Base-by-base conservation (phyloP, 2,329 filamentous ascomycete genomes). In the Trichoderma citrinoviride region DNA sequence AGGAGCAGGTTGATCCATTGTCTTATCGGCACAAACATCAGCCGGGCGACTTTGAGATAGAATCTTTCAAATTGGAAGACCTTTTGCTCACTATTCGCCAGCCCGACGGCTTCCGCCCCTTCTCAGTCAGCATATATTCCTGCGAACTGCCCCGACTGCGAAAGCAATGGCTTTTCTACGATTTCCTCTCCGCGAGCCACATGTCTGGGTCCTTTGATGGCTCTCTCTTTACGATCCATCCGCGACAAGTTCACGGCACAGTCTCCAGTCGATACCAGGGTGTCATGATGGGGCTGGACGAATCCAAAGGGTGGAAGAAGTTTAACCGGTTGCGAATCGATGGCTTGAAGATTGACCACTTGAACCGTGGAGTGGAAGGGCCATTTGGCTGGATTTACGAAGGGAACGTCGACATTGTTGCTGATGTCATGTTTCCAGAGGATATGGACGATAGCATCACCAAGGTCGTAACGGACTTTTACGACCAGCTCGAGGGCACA, bases 371-470 rank as follows among this genome's bases (percentile, higher is more conserved):
- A 25, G 92, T 97, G 19, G 88, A 95, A 67, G 95, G 95, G 0
- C 93, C 94, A 0, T 97, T 99, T 76, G 93, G 92, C 3, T 99
- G 95, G 95, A 99, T 99, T 61, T 91, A 96, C 70, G 92, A 98
- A 77, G 95, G 95, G 40, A 96, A 95, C 68, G 93, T 99, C 46
- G 95, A 99, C 74, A 97, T 99, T 67, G 89, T 98, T 15, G 91
- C 95, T 7, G 95, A 99, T 72, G 88, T 99, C 69, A 94, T 97
- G 87, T 91, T 99, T 67, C 95, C 95, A 0, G 87, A 88, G 37
- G 95, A 98, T 62, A 87, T 87, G 46, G 91, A 96, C 66, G 93
- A 94, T 67, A 91, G 93, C 68, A 89, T 99, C 64, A 90, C 90
- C 25, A 97, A 97, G 75, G 93, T 97, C 52, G 91, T 99, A 85